phyloP scores from a whole-genome alignment of 2,329 filamentous ascomycete genomes.

The Sporothrix variecibatus region DNA sequence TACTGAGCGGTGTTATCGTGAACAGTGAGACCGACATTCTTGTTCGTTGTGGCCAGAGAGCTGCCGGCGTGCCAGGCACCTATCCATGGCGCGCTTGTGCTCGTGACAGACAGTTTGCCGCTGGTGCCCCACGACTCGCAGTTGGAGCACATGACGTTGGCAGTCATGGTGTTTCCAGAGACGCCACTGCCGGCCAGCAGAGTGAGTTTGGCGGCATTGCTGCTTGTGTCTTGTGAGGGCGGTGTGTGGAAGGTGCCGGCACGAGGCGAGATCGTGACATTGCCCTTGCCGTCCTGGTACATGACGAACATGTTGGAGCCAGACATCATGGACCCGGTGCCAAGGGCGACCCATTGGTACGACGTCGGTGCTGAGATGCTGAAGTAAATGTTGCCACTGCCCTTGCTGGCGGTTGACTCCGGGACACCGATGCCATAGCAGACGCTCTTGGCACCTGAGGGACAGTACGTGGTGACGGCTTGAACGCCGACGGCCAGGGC shows the following conservation, averaged over 20 bases:
- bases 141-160: constrained; percentile 59
- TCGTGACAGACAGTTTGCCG: constrained; percentile 45
- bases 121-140: constrained; percentile 52
- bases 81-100: constrained; percentile 51
- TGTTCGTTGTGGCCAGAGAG: constrained; percentile 48
- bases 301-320: constrained; percentile 64
- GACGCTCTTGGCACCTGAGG: constrained; percentile 42
- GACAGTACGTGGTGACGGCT: constrained; percentile 41
- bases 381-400: constrained; percentile 60
- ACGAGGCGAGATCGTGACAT: constrained; percentile 64
- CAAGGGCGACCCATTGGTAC: constrained; percentile 60
- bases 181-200: constrained; percentile 63
- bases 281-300: constrained; percentile 59
- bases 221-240: constrained; percentile 49
- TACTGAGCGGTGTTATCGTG: constrained; percentile 52
- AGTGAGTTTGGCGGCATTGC: constrained; percentile 47
- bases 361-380: constrained; percentile 58
- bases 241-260: constrained; percentile 48
- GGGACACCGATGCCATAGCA: constrained; percentile 62
- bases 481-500: constrained; percentile 20
- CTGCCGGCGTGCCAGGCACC: constrained; percentile 54
- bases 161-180: constrained; percentile 53
- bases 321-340: constrained; percentile 57
- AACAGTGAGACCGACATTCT: constrained; percentile 43
- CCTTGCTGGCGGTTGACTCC: constrained; percentile 47